A percentile compares a stretch with the other conserved stretches of the same genome.
Evolutionary conservation across 148 eudicot genomes (phyloP).

Genomic region (Salicornia ramosissima): DNA sequence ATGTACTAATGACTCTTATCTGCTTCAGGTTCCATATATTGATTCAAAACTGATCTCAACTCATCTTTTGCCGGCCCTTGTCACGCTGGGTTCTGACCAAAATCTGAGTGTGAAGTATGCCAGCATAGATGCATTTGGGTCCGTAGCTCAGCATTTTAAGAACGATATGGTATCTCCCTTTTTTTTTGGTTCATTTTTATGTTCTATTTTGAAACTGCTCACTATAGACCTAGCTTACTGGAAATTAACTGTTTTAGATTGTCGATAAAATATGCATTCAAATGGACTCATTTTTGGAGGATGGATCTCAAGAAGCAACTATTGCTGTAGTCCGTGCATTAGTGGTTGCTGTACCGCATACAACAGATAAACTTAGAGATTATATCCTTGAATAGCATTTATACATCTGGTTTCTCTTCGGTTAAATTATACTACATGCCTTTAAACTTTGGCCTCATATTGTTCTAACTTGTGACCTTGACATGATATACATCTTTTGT

Average conservation of each 20-base stretch:
- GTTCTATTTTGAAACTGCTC: background rate
- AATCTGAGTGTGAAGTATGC: constrained; percentile 81
- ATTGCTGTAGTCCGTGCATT: constrained; percentile 86
- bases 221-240: constrained; percentile 22
- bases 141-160: constrained; percentile 95
- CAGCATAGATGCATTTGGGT: constrained; percentile 93
- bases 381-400: constrained; percentile 59
- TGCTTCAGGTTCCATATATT: constrained; percentile 71
- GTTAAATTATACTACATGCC: background rate
- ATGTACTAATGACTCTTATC: background rate
- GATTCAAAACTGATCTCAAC: constrained; percentile 84
- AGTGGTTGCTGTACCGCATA: constrained; percentile 90
- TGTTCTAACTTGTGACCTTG: constrained; percentile 46
- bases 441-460: background rate
- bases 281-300: constrained; percentile 99
- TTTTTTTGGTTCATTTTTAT: constrained; percentile 7
- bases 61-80: constrained; percentile 92
- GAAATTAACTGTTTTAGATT: constrained; percentile 42
- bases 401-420: background rate
- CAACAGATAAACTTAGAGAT: constrained; percentile 87
- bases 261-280: constrained; percentile 94
- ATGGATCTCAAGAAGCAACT: constrained; percentile 95
- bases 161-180: constrained; percentile 61
- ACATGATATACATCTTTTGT: constrained; percentile 70
- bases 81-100: constrained; percentile 95